Evolutionary conservation across 2,329 filamentous ascomycete species (phyloP), one percentile per base, ranked within the genome.

Genomic region (Elsinoe ampelina): DNA sequence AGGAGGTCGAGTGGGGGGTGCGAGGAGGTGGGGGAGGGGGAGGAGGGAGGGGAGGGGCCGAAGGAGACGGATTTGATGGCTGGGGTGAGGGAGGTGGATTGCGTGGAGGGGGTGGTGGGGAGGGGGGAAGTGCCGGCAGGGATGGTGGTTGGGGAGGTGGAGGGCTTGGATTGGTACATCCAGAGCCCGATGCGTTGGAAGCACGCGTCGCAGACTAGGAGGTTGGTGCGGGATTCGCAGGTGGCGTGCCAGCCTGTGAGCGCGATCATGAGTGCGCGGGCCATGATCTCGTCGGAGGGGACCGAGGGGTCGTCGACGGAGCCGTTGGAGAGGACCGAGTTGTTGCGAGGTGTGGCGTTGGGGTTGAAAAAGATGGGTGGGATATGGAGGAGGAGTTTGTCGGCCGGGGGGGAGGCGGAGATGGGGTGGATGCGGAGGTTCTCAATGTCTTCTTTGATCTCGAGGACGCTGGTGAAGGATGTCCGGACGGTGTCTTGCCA

Each of bases 161-260:
- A 12, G 19, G 51, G 17, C 10, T 42, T 17, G 35, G 38, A 17
- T 85, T 90, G 69, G 69, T 95, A 97, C 76, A 98, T 86, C 93
- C 93, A 98, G 1, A 98, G 77, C 0, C 93, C 93, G 0, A 97
- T 77, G 1, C 91, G 83, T 58, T 93, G 84, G 66, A 95, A 87
- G 68, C 93, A 98, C 17, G 89, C 87, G 58, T 85, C 80, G 70
- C 93, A 98, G 3, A 83, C 84, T 5, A 87, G 84, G 13, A 92
- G 81, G 59, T 89, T 86, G 39, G 85, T 82, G 19, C 86, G 81
- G 1, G 82, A 73, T 57, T 67, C 84, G 70, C 64, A 83, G 72
- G 67, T 77, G 72, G 73, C 75, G n/a, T 67, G 66, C 75, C 76
- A 78, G 59, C 76, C 75, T 59, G 74, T 75, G 17, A 77, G 63